Percentiles rank a stretch among this genome's conserved stretches.
These are phyloP conservation scores for Allomyces macrogynus DNA, from an alignment of 192 early-diverging fungal species.

Conservation along the genomic window DNA sequence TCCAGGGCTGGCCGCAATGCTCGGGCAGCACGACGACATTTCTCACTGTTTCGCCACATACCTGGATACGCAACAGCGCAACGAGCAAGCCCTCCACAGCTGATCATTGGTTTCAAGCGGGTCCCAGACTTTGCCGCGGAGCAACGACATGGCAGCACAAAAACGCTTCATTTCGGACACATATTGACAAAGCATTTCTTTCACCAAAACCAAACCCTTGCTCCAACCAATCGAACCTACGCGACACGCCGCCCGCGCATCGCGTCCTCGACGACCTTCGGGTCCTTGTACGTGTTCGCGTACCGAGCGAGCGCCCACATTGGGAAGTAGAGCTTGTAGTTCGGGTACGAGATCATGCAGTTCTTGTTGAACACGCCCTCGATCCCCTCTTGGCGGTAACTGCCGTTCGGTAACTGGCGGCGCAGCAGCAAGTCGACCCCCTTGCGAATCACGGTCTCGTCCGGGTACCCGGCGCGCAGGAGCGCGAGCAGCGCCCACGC, in stretches of 20 bases:
- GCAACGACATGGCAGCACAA: too few species aligned
- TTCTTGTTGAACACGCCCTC: slow-evolving; percentile 97
- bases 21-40: too few species aligned
- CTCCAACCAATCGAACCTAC: too few species aligned
- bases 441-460: slow-evolving; percentile 37
- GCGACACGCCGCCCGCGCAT: neutral
- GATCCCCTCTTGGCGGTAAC: slow-evolving; percentile 91
- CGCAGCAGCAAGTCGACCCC: slow-evolving; percentile 59
- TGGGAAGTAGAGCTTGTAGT: slow-evolving; percentile 82
- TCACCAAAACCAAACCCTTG: too few species aligned
- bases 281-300: slow-evolving; percentile 44
- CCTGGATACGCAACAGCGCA: too few species aligned
- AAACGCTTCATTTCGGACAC: too few species aligned
- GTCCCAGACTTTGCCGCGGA: too few species aligned
- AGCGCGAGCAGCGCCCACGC: slow-evolving; percentile 71
- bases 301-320: slow-evolving; percentile 82
- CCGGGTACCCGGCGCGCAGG: slow-evolving; percentile 74
- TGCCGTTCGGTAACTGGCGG: slow-evolving; percentile 71
- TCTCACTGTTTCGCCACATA: too few species aligned
- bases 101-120: too few species aligned
- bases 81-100: too few species aligned
- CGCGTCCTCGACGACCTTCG: neutral
- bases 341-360: slow-evolving; percentile 69
- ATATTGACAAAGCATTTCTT: too few species aligned
- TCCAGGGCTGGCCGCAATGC: too few species aligned